phyloP scores from a whole-genome alignment of 495 filamentous ascomycete species.

The Aspergillus sparsus region DNA sequence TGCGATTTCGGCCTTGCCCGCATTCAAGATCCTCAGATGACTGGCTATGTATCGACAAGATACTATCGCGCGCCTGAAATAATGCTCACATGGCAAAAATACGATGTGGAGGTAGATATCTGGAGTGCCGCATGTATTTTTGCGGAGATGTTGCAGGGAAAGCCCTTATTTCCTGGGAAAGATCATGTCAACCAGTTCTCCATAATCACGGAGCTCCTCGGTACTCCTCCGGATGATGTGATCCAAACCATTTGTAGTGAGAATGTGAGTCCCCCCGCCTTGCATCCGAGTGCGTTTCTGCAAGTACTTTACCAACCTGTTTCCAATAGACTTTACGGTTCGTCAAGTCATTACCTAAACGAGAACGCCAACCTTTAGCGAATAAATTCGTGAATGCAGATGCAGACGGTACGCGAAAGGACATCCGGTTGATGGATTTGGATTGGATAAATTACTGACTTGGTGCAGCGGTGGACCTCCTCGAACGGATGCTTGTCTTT shows the following conservation, averaged over 20 bases:
- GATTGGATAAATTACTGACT: slow-evolving; percentile 21
- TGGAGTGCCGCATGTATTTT: slow-evolving; percentile 99
- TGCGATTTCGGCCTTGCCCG: slow-evolving; percentile 97
- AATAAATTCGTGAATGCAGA: slow-evolving; percentile 97
- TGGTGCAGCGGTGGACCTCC: slow-evolving; percentile 77
- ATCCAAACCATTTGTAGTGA: slow-evolving; percentile 98
- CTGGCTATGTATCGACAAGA: slow-evolving; percentile 95
- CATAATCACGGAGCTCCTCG: slow-evolving; percentile 96
- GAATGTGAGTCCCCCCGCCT: slow-evolving; percentile 64
- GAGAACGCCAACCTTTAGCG: slow-evolving; percentile 83
- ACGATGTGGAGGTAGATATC: slow-evolving; percentile 98
- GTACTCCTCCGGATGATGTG: slow-evolving; percentile 98
- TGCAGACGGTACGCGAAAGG: slow-evolving; percentile 67
- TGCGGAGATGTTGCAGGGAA: slow-evolving; percentile 98
- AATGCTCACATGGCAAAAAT: slow-evolving; percentile 99
- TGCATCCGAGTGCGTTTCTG: background rate
- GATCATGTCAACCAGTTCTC: slow-evolving; percentile 99
- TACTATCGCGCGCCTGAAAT: slow-evolving; percentile 99
- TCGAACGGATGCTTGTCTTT: slow-evolving; percentile 97
- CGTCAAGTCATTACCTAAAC: slow-evolving; percentile 95
- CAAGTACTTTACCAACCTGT: slow-evolving; percentile 18
- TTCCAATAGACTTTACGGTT: slow-evolving; percentile 81
- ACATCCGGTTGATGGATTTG: background rate
- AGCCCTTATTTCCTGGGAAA: slow-evolving; percentile 97
- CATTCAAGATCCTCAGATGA: slow-evolving; percentile 99